These are phyloP conservation scores for Helotiales sp. DNA, from an alignment of 2,329 filamentous ascomycete genomes.

Conservation along the genomic window DNA sequence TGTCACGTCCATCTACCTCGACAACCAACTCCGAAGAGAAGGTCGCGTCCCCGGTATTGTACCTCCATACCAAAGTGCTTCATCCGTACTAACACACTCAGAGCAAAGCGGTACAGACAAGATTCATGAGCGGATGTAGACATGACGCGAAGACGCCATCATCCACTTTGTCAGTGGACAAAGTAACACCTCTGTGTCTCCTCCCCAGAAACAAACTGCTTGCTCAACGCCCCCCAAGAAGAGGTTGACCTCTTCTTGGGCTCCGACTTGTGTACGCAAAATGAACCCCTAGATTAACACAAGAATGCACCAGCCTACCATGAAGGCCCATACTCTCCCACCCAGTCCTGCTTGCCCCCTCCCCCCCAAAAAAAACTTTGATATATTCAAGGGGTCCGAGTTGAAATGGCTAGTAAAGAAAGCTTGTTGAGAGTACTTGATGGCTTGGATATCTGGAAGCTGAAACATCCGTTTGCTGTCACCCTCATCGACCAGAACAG, in stretches of 20 bases:
- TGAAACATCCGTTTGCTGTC: not conserved
- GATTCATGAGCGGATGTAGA: not conserved
- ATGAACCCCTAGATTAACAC: slow-evolving; percentile 8
- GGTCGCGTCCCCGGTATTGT: slow-evolving; percentile 3
- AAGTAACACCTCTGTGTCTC: slow-evolving; percentile 12
- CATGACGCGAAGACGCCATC: not conserved
- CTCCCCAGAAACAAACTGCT: slow-evolving; percentile 2
- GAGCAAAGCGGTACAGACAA: not conserved
- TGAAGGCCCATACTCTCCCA: not conserved
- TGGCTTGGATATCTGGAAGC: not conserved
- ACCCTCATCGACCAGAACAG: not conserved
- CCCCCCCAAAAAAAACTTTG: not conserved
- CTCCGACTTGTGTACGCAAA: not conserved
- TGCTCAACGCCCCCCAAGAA: not conserved
- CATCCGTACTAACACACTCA: not conserved
- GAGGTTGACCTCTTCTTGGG: not conserved
- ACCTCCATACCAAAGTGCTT: slow-evolving; percentile 4
- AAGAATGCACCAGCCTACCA: not conserved
- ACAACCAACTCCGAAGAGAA: slow-evolving; percentile 7
- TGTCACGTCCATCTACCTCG: slow-evolving; percentile 5
- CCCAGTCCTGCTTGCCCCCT: not conserved
- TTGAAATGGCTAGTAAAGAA: not conserved
- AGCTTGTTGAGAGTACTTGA: not conserved
- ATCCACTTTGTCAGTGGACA: not conserved
- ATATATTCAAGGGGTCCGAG: not conserved